Conservation (phyloP, 306 rosid species). For the Prunus davidiana region DNA sequence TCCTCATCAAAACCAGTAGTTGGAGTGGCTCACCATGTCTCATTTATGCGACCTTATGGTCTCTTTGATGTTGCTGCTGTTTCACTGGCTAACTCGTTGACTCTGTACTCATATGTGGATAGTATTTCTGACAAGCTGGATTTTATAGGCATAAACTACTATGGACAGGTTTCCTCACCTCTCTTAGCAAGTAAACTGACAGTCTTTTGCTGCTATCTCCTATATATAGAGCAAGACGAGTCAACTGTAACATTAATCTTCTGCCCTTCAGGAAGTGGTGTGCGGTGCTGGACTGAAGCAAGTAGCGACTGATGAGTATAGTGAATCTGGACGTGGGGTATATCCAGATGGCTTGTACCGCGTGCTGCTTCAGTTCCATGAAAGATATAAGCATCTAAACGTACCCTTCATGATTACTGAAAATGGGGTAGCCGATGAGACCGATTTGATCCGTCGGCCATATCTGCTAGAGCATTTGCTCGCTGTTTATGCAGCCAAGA, state of each 20-base stretch:
- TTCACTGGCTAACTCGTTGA: constrained; percentile 73
- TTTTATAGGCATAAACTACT: constrained; percentile 89
- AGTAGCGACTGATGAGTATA: constrained; percentile 84
- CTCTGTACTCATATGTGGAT: constrained; percentile 75
- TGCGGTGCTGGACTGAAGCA: constrained; percentile 83
- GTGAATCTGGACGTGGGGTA: constrained; percentile 98
- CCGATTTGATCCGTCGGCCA: constrained; percentile 88
- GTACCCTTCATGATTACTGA: constrained; percentile 81
- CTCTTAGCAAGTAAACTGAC: constrained; percentile 16
- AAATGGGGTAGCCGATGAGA: constrained; percentile 87
- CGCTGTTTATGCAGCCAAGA: constrained; percentile 77
- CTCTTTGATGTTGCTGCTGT: constrained; percentile 84
- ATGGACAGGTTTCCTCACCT: constrained; percentile 73
- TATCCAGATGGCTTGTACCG: constrained; percentile 97
- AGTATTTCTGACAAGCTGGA: constrained; percentile 78
- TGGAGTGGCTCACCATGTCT: constrained; percentile 91
- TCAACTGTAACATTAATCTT: constrained; percentile 22
- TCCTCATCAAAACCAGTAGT: constrained; percentile 48
- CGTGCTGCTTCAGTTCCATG: constrained; percentile 85
- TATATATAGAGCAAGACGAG: constrained; percentile 1
- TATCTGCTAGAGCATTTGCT: constrained; percentile 88
- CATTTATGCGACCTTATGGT: constrained; percentile 93
- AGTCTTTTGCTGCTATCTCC: constrained; percentile 10
- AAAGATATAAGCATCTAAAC: constrained; percentile 80
- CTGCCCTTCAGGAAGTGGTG: constrained; percentile 61